Base-by-base conservation (phyloP, 345 rosid genomes). In the Erucastrum elatum region DNA sequence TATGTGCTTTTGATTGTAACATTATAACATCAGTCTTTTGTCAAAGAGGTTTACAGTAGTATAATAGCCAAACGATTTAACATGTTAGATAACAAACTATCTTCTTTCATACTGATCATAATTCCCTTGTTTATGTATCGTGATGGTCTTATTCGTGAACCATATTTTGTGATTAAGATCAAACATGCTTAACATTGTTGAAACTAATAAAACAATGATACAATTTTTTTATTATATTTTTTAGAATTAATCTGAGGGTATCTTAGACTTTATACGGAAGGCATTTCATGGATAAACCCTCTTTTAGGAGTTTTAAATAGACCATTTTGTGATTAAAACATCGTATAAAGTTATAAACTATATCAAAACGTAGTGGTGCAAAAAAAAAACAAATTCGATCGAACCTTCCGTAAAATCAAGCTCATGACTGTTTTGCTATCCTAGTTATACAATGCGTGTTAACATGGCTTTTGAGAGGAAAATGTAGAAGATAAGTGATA, bases 1-100 rank as follows among this genome's bases (percentile, higher is more conserved):
- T 71, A 17, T 11, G 49, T 66, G 65, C 72, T 41, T 59, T 25
- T 70, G 44, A 70, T 33, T 33, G 21, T 68, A 60, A 46, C 5
- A n/a, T 16, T 29, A 11, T 21, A 21, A 21, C 21, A 21, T 21
- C 21, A 21, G 21, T 21, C 21, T 21, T 21, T 21, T 21, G 21
- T 21, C 21, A 21, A 21, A 21, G 21, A 21, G 21, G 21, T 21
- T 21, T 27, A 9, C 61, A 1, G 44, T 34, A n/a, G 5, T 63
- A 6, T 65, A 5, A 37, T 16, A 4, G 1, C 13, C 27, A 64
- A 37, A n/a, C 25, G 25, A 8, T 63, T 31, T 15, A 63, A 15
- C 41, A 31, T 30, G 66, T 30, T 13, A 62, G 11, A 4, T 31
- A n/a, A 2, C 66, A 7, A 27, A 13, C 65, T 49, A 49, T 49